Evolutionary conservation across 2,329 filamentous ascomycete genomes (phyloP).

Genomic region (Cadophora gregata): DNA sequence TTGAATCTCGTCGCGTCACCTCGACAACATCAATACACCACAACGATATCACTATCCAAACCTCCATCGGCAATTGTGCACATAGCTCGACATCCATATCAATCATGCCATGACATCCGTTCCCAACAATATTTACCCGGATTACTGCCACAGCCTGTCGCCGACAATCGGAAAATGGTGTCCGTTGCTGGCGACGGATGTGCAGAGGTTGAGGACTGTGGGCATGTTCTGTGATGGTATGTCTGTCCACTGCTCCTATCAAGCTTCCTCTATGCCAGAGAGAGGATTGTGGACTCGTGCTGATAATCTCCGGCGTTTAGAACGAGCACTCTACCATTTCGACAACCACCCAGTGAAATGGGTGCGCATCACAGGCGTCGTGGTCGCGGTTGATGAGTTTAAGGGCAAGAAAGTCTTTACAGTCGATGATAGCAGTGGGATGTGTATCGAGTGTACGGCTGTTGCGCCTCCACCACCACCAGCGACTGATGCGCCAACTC

Average conservation of each 20-base stretch:
- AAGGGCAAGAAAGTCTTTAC: conserved; percentile 56
- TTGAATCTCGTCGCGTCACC: conserved; percentile 24
- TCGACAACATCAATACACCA: conserved; percentile 20
- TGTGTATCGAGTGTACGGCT: conserved; percentile 56
- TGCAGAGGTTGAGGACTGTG: conserved; percentile 54
- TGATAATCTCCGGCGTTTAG: conserved; percentile 43
- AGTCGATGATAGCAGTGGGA: conserved; percentile 70
- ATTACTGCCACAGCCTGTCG: conserved; percentile 68
- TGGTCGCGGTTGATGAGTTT: conserved; percentile 66
- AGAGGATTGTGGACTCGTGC: too few relatives aligned
- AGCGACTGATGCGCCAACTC: neutral
- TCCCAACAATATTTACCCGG: conserved; percentile 55
- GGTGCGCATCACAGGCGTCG: conserved; percentile 72
- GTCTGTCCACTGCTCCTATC: conserved; percentile 17
- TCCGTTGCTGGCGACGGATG: conserved; percentile 57
- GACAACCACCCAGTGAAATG: conserved; percentile 79
- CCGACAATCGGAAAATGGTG: conserved; percentile 67
- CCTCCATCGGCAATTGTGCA: conserved; percentile 10
- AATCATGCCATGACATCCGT: conserved; percentile 57
- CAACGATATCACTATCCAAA: conserved; percentile 5
- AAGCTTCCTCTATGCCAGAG: neutral
- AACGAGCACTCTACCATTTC: conserved; percentile 68
- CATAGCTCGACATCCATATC: neutral
- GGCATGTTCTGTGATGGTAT: conserved; percentile 59
- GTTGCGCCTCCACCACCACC: conserved; percentile 24